Evolutionary conservation across 108 stramenopile genomes (phyloP), one percentile per base, ranked within the genome.

Genomic region (Nitzschia sp.): DNA sequence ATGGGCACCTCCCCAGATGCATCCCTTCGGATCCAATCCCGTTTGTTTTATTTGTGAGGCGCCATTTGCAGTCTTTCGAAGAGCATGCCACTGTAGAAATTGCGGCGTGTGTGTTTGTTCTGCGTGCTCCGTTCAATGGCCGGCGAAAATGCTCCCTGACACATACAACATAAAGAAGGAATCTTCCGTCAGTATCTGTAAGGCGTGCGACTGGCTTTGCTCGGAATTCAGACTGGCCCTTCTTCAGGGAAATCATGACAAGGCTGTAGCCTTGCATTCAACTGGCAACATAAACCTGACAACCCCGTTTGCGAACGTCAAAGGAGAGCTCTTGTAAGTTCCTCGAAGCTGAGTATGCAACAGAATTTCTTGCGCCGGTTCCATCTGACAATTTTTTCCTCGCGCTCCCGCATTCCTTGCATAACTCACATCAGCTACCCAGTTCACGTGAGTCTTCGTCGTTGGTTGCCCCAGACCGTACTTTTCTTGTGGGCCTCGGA

Each of bases 251-350:
- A 66, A 88, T 38, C 23, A 46, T 30, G 80, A 88, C 48, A 62
- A 73, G 55, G 83, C 83, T 2, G 60, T 88, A 46, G 79, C 70
- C 17, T 41, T 84, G n/a, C 55, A 85, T 58, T 60, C 69, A 19
- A 88, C 83, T 22, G 79, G 79, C 21, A 81, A 84, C 34, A 63
- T 84, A 23, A 81, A 84, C 55, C 53, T 80, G 33, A 61, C 47
- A 17, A 79, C 77, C 11, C 82, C 82, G 13, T 83, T 83, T 71
- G 82, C 82, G 8, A 73, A 80, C 53, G 73, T 82, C 5, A 78
- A 86, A 50, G 85, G 81, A 55, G 85, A 86, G 71, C 68, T 82
- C 9, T 80, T 86, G 64, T 85, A 80, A 78, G 77, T 78, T 22
- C 4, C 38, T 6, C 9, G 38, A 13, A 41, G 38, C 13, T 13